Conservation (phyloP, 2,329 filamentous ascomycete species). For the Pestalotiopsis fici region DNA sequence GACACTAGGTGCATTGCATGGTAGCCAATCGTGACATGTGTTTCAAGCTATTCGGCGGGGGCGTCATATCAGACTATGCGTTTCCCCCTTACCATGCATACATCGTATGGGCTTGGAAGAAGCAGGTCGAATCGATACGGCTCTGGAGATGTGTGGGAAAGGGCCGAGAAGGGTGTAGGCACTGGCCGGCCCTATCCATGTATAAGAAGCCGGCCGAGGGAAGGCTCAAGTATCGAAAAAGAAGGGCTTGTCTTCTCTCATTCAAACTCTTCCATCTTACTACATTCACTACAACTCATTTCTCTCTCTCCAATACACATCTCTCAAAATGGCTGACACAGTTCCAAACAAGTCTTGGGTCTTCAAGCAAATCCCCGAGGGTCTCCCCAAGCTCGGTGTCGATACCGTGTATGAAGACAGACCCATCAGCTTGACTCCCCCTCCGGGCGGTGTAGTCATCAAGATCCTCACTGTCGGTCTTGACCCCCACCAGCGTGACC, state of each 20-base stretch:
- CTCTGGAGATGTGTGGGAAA: not conserved
- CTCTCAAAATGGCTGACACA: slow-evolving; percentile 1
- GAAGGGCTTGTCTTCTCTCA: not conserved
- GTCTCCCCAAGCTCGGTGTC: slow-evolving; percentile 2
- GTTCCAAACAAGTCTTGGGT: slow-evolving; percentile 6
- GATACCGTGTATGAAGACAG: slow-evolving; percentile 4
- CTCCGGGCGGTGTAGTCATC: slow-evolving; percentile 3
- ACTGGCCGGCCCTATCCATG: not conserved
- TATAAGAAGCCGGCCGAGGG: not conserved
- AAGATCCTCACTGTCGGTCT: not conserved
- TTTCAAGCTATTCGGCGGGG: not conserved
- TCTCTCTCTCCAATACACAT: not conserved
- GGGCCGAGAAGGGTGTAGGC: not conserved
- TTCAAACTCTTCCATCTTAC: not conserved
- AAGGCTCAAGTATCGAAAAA: not conserved
- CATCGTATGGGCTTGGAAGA: not conserved
- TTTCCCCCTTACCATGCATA: not conserved
- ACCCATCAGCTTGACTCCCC: not conserved
- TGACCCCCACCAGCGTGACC: slow-evolving; percentile 6
- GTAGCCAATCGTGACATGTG: not conserved
- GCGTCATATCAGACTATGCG: not conserved
- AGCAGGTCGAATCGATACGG: not conserved
- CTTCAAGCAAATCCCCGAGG: slow-evolving; percentile 6
- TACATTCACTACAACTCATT: not conserved
- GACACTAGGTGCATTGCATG: not conserved